Base-by-base conservation (phyloP, 139 green algal species). In the Chlorella sp. region DNA sequence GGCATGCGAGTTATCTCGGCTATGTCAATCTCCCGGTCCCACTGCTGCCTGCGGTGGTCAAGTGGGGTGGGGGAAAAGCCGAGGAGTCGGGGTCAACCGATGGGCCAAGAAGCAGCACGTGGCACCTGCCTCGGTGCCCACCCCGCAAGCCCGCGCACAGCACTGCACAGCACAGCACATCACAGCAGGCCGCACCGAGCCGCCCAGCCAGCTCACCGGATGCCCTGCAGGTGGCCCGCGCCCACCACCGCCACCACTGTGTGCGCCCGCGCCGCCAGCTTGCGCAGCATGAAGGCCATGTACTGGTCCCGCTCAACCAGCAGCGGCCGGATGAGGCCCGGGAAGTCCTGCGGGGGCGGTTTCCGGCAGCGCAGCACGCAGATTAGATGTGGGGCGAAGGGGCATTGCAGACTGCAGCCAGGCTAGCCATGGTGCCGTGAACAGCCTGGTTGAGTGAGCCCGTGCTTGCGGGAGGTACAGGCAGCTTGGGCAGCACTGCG, bases 261-360 rank as follows among this genome's bases (percentile, higher is more conserved):
- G 17, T 56, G 65, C 46, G 73, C 58, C 6, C 41, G 30, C 11
- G 40, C 5, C 14, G 87, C 58, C 41, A 91, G 76, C 62, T 68
- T 56, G 43, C 80, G 86, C 65, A 89, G 60, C 58, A 91, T 81
- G 56, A 84, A 78, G 0, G 85, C 76, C 83, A 92, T 91, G 67
- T 85, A 92, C 73, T 87, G 58, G 67, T 92, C 88, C 14, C 90
- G 87, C 68, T 93, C 90, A 14, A 74, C 81, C 17, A 93, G 56
- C 14, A 93, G 69, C 2, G 90, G 89, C 54, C 40, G 43, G 20
- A 93, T 30, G 38, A 93, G 75, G 17, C 48, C 56, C 34, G 90
- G 90, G 69, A 89, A 93, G 11, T 87, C 68, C 77, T 83, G 77
- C 60, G 32, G 8, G 9, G 48, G 75, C 30, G 46, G 74, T n/a